Base-by-base conservation (phyloP, 768 basidiomycete genomes). In the Fistulinella prunicolor region DNA sequence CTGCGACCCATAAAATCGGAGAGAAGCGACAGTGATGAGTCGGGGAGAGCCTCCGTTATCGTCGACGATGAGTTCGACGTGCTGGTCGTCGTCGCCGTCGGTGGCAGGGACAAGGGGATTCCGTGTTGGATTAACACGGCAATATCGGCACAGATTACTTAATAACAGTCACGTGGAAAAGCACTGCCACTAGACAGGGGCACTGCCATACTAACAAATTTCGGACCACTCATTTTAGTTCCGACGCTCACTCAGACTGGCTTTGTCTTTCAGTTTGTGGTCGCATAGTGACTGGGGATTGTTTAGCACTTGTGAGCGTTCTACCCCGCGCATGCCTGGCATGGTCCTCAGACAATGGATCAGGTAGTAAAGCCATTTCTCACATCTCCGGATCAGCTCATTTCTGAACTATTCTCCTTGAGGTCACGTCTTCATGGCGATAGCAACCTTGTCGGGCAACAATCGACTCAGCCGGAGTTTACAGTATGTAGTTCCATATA, bases 101-200 rank as follows among this genome's bases (percentile, higher is more conserved):
- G 61, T 63, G 58, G 57, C 66, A 63, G 65, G 65, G 67, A 69
- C 63, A 67, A 67, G 65, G 67, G 67, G 63, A 66, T 46, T 50
- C 55, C 48, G 56, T 59, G 63, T 58, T 67, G 58, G 64, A 62
- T 65, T 62, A 43, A 46, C 54, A 60, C 61, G 61, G 51, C 47
- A 52, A 40, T 53, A 53, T 59, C 64, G 53, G 64, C 9, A 35
- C 30, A 53, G 34, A 67, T 66, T 67, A 66, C 62, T 53, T 68
- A 66, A 66, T 54, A n/a, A 37, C 2, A 26, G 9, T 53, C 64
- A 68, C 62, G 64, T 68, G 64, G n/a, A 4, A 4, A 3, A 12
- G 6, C 44, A 55, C 56, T 16, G 55, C 55, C 58, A 57, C 50
- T 1, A 0, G 9, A 48, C 22, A 48, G 47, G 34, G 43, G 32